A percentile compares a stretch with the other conserved stretches of the same genome.
phyloP scores from a whole-genome alignment of 1,139 yeast genomes.

The Geotrichum histeridarum region DNA sequence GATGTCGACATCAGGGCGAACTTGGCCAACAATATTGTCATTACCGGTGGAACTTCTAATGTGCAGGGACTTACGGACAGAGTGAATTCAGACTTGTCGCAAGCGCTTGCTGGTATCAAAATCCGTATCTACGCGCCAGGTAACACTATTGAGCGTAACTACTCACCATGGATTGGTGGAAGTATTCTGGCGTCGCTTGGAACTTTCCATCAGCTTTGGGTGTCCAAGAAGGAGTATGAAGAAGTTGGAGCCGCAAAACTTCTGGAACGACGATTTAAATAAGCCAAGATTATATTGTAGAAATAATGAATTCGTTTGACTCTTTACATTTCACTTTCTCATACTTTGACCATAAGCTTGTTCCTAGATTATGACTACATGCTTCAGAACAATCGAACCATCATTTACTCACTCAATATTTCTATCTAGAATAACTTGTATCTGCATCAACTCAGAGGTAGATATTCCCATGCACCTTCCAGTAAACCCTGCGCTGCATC shows the following conservation, averaged over 20 bases:
- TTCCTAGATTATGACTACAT: no score
- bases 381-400: not conserved
- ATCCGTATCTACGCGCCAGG: conserved; percentile 87
- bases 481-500: conserved; percentile 36
- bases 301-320: not conserved
- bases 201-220: conserved; percentile 97
- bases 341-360: not conserved
- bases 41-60: conserved; percentile 85
- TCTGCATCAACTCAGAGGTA: not conserved
- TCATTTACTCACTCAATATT: not conserved
- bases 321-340: not conserved
- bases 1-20: conserved; percentile 91
- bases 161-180: conserved; percentile 94
- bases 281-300: not conserved
- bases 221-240: conserved; percentile 80
- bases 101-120: conserved; percentile 82
- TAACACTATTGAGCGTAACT: conserved; percentile 72
- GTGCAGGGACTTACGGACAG: conserved; percentile 87
- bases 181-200: conserved; percentile 88
- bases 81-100: conserved; percentile 65
- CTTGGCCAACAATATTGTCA: conserved; percentile 83
- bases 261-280: conserved; percentile 32
- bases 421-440: not conserved
- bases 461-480: conserved; percentile 36
- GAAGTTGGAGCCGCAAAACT: conserved; percentile 87